These are phyloP conservation scores for Eragrostis nindensis DNA, from an alignment of 176 grass and related monocot species.

Conservation along the genomic window DNA sequence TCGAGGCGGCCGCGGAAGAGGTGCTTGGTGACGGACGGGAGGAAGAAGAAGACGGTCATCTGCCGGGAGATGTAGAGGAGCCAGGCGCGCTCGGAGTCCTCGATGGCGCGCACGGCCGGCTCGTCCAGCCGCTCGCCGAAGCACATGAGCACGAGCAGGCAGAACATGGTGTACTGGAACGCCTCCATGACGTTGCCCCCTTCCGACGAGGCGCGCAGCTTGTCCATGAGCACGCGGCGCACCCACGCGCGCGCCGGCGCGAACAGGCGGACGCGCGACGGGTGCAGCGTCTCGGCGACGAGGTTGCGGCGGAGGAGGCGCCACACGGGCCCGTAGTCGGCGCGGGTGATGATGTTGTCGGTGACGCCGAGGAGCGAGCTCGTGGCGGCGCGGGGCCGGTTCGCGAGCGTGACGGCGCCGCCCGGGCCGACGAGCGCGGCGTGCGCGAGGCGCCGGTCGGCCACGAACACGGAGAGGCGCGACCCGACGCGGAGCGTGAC, in stretches of 20 bases:
- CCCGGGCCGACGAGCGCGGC: slow-evolving; percentile 37
- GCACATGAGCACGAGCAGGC: slow-evolving; percentile 70
- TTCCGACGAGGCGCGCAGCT: neutral
- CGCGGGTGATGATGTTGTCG: slow-evolving; percentile 37
- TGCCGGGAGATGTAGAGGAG: slow-evolving; percentile 33
- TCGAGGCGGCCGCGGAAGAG: slow-evolving; percentile 44
- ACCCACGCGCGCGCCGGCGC: slow-evolving; percentile 43
- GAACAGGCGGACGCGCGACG: slow-evolving; percentile 49
- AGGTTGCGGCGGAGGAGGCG: slow-evolving; percentile 63
- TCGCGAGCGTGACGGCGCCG: slow-evolving; percentile 32
- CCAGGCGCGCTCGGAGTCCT: slow-evolving; percentile 10
- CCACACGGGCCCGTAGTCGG: slow-evolving; percentile 56
- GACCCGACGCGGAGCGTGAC: slow-evolving; percentile 46
- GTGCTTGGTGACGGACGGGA: slow-evolving; percentile 37
- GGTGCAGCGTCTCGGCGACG: slow-evolving; percentile 48
- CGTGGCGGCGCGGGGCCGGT: slow-evolving; percentile 31
- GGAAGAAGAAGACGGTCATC: slow-evolving; percentile 49
- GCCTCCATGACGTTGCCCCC: slow-evolving; percentile 16
- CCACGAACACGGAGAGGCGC: slow-evolving; percentile 36
- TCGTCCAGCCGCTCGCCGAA: slow-evolving; percentile 72
- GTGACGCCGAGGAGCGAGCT: slow-evolving; percentile 25
- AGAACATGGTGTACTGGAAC: slow-evolving; percentile 67
- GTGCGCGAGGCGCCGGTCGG: slow-evolving; percentile 53
- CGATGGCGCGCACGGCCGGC: slow-evolving; percentile 48
- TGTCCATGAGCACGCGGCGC: slow-evolving; percentile 35